Conservation (phyloP, 108 stramenopile genomes). For the Conticribra weissflogii region DNA sequence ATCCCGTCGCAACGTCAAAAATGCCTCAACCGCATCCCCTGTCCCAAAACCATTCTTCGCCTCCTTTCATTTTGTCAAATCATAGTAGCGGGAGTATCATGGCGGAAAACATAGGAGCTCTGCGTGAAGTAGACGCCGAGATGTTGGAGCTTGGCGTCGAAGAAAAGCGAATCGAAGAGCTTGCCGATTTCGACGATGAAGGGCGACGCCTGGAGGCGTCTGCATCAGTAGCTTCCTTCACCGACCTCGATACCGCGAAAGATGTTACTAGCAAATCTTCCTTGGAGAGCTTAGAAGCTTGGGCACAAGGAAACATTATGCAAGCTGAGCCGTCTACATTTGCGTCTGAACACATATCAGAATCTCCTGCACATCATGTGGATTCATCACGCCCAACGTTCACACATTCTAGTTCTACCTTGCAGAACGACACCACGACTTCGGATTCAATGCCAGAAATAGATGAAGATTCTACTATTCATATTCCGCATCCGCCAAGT, state of each 20-base stretch:
- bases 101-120: neutral
- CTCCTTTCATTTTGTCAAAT: neutral
- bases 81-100: neutral
- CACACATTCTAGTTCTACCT: neutral
- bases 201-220: constrained; percentile 23
- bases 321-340: too few relatives aligned
- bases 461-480: constrained; percentile 12
- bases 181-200: constrained; percentile 40
- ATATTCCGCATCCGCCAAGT: constrained; percentile 12
- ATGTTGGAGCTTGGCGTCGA: constrained; percentile 51
- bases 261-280: too few relatives aligned
- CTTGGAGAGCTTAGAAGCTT: too few relatives aligned
- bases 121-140: constrained; percentile 44
- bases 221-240: constrained; percentile 17
- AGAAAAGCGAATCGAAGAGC: constrained; percentile 25
- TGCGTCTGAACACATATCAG: too few relatives aligned
- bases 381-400: neutral
- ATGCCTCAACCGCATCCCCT: neutral
- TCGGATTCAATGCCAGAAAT: constrained; percentile 28
- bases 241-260: neutral
- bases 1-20: neutral
- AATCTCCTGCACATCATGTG: too few relatives aligned
- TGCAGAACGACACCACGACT: neutral
- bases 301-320: too few relatives aligned
- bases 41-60: neutral